Evolutionary conservation across 2,329 filamentous ascomycete genomes (phyloP), one percentile per base, ranked within the genome.

Genomic region (Epichloe typhina): DNA sequence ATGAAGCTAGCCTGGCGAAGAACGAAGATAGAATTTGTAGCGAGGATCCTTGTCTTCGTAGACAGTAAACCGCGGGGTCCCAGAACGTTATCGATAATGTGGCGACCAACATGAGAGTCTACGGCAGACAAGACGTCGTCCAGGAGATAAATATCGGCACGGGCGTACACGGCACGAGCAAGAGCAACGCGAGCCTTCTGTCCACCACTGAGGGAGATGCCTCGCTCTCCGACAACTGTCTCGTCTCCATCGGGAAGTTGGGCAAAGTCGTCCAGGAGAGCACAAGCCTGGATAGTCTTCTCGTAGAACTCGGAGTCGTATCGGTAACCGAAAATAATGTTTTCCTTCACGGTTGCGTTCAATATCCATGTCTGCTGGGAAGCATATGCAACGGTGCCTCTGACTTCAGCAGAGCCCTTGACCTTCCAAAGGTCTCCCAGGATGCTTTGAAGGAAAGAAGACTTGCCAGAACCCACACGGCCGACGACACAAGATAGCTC

Each of bases 271-370:
- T 96, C 90, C 5, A 84, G 63, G 36, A 98, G 74, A 44, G 93
- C 93, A 65, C 94, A 98, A 40, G 93, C 91, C 63, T 88, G 83
- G 47, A 98, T 76, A 0, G 91, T 96, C 61, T 86, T 83, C 51
- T 97, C 88, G 69, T 98, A 98, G 67, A 98, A 98, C 33, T 84
- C 78, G 5, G 90, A 83, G 66, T 98, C 91, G 74, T 86, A 96
- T 45, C 88, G 83, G 68, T 98, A 89, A 2, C 93, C 93, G 62
- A 98, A 98, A 4, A 96, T 76, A 58, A 98, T 95, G 63, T 98
- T 98, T 63, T 98, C 93, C 60, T 89, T 88, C 51, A 98, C 90
- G 33, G 87, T 95, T 8, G 93, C 93, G 63, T 98, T 98, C 83
- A 97, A 91, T 49, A 98, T 86, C 93, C 94, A 98, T 19, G 89